phyloP scores from a whole-genome alignment of 192 early-diverging fungal genomes.

The Backusella liffmaniae region DNA sequence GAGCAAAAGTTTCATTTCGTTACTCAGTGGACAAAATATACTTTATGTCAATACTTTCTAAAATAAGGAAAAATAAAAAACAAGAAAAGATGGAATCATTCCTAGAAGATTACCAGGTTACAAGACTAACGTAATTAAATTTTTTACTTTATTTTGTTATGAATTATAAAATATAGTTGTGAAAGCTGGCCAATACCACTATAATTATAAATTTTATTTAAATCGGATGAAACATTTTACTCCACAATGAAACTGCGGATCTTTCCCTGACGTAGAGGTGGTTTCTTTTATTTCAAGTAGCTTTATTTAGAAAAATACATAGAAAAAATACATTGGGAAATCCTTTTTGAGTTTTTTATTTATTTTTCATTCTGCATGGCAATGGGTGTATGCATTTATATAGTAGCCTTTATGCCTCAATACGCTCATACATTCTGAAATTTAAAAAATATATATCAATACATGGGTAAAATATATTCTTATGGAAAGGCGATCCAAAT shows the following conservation, averaged over 20 bases:
- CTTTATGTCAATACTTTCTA: slow-evolving; percentile 6
- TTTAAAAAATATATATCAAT: neutral
- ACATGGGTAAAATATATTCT: neutral
- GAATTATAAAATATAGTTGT: neutral
- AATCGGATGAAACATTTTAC: slow-evolving; percentile 12
- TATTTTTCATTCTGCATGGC: neutral
- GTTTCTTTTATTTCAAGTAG: neutral
- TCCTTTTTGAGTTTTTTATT: slow-evolving; percentile 29
- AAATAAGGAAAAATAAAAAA: slow-evolving; percentile 1
- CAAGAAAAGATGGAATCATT: slow-evolving; percentile 1
- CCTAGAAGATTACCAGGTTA: neutral
- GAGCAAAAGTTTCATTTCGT: neutral
- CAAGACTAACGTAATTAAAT: slow-evolving; percentile 3
- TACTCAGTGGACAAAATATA: neutral
- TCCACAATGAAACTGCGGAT: slow-evolving; percentile 24
- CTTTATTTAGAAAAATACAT: slow-evolving; percentile 17
- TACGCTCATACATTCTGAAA: neutral
- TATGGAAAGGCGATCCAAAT: neutral
- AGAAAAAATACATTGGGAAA: slow-evolving; percentile 16
- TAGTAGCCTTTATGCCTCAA: slow-evolving; percentile 29
- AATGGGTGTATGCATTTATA: no score
- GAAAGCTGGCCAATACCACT: neutral
- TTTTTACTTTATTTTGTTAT: neutral
- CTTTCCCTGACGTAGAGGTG: neutral
- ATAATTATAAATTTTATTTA: neutral